Evolutionary conservation across 1,284 basidiomycete species (phyloP).

Genomic region (Thelephora terrestris): DNA sequence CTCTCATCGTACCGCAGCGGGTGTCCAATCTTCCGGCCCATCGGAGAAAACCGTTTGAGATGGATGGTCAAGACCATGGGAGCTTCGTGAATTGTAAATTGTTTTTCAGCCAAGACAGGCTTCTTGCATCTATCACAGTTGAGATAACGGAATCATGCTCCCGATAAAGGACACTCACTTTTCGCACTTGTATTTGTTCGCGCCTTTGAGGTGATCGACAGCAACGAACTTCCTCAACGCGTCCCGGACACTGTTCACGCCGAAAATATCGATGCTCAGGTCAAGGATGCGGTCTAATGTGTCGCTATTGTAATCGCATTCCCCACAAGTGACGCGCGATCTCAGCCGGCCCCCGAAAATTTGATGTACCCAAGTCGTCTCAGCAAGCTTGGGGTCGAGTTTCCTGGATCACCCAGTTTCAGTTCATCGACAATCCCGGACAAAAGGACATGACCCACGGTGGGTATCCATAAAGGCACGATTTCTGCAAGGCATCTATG

Average conservation of each 20-base stretch:
- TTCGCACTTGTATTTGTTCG: conserved; percentile 98
- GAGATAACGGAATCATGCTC: conserved; percentile 2
- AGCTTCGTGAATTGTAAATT: conserved; percentile 80
- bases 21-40: conserved; percentile 81
- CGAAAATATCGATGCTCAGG: conserved; percentile 81
- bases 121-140: conserved; percentile 66
- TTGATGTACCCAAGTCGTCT: conserved; percentile 90
- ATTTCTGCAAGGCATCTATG: conserved; percentile 85
- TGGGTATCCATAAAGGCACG: conserved; percentile 64
- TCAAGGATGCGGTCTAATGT: conserved; percentile 96
- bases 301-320: conserved; percentile 85
- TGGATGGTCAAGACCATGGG: conserved; percentile 94
- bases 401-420: conserved; percentile 38
- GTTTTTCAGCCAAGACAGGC: conserved; percentile 79
- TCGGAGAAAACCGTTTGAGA: conserved; percentile 88
- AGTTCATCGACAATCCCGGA: neutral
- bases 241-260: conserved; percentile 52
- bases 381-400: conserved; percentile 68
- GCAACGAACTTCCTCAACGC: conserved; percentile 80
- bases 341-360: conserved; percentile 90
- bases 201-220: conserved; percentile 76
- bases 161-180: conserved; percentile 50
- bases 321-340: conserved; percentile 85
- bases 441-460: conserved; percentile 37
- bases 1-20: conserved; percentile 71